Percentiles rank a stretch among this genome's conserved stretches.
phyloP scores from a whole-genome alignment of 805 yeast genomes.

The Myxozyma monticola region DNA sequence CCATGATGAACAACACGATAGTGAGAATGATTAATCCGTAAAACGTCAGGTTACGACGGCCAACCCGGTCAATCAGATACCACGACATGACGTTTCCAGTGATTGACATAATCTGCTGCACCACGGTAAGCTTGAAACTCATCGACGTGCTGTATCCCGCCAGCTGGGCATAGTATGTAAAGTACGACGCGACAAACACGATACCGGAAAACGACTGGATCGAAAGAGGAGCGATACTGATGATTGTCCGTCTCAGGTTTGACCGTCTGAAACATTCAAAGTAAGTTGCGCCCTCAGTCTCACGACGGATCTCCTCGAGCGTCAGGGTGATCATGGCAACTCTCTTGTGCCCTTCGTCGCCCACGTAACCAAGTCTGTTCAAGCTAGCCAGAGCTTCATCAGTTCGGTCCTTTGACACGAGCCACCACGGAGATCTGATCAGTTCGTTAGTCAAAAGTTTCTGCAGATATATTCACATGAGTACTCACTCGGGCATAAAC shows the following conservation, averaged over 20 bases:
- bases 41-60: constrained; percentile 38
- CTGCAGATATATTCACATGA: no score
- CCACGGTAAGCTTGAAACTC: constrained; percentile 31
- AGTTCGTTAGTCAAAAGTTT: no score
- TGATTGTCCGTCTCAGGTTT: constrained; percentile 49
- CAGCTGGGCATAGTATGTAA: constrained; percentile 35
- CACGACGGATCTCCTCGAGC: constrained; percentile 35
- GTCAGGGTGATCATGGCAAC: constrained; percentile 41
- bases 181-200: constrained; percentile 8
- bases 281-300: constrained; percentile 39
- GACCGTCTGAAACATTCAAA: constrained; percentile 48
- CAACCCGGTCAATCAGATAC: constrained; percentile 1
- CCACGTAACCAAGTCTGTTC: background rate
- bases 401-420: constrained; percentile 41
- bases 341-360: constrained; percentile 39
- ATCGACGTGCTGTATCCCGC: constrained; percentile 45
- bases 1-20: constrained; percentile 38
- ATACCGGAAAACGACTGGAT: constrained; percentile 50
- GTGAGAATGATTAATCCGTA: constrained; percentile 42
- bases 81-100: constrained; percentile 1
- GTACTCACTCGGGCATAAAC: no score
- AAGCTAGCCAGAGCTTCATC: constrained; percentile 42
- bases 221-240: constrained; percentile 45
- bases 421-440: constrained; percentile 56
- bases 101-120: constrained; percentile 32